Evolutionary conservation across 257 asterid species (phyloP).

Genomic region (Solanum corneliomulleri): DNA sequence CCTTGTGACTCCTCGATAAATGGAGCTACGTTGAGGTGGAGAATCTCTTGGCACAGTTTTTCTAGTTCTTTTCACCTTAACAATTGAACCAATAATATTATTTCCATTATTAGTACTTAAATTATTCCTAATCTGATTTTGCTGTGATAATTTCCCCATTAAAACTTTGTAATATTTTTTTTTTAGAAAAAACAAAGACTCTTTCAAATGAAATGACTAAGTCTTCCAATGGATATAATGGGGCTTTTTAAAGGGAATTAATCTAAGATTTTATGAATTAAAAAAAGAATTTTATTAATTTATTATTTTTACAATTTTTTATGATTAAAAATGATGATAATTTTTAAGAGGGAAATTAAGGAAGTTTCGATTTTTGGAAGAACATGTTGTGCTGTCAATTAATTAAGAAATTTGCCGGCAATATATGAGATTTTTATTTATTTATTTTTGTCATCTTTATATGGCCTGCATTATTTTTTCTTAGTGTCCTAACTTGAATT

Average conservation of each 20-base stretch:
- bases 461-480: constrained; percentile 36
- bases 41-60: constrained; percentile 80
- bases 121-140: constrained; percentile 13
- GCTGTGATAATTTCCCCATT: constrained; percentile 60
- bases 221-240: constrained; percentile 26
- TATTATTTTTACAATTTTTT: background rate
- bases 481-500: constrained; percentile 28
- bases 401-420: constrained; percentile 45
- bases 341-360: background rate
- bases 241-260: constrained; percentile 40
- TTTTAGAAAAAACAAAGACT: background rate
- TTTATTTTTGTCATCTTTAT: constrained; percentile 35
- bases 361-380: background rate
- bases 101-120: background rate
- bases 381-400: constrained; percentile 33
- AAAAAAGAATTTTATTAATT: background rate
- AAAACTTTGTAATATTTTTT: background rate
- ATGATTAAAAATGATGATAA: background rate
- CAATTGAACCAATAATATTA: constrained; percentile 14
- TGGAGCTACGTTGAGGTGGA: constrained; percentile 73
- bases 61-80: constrained; percentile 55
- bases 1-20: constrained; percentile 85
- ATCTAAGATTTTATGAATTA: background rate
- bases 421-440: background rate
- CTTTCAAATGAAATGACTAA: constrained; percentile 23